phyloP scores from a whole-genome alignment of 306 rosid genomes.

The Luffa aegyptiaca region DNA sequence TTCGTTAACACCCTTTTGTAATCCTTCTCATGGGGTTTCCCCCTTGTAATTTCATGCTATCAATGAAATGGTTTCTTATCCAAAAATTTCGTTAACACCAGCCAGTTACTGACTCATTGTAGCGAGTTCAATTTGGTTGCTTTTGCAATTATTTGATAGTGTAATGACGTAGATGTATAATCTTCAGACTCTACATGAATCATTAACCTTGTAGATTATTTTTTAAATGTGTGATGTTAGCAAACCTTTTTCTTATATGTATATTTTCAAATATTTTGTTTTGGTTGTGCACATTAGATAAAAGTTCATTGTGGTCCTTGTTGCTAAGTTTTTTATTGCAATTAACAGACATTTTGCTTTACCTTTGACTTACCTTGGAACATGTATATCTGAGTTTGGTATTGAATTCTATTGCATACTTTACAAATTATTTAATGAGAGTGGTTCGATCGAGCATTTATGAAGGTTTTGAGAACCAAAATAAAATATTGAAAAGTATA shows the following conservation, averaged over 20 bases:
- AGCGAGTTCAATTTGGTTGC: neutral
- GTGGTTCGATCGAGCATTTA: too few species aligned
- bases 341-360: neutral
- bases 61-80: too few species aligned
- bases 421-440: too few species aligned
- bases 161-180: neutral
- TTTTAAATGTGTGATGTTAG: neutral
- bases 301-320: neutral
- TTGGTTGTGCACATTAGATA: neutral
- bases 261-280: neutral
- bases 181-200: neutral
- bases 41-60: too few species aligned
- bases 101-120: neutral
- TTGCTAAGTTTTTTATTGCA: neutral
- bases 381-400: too few species aligned
- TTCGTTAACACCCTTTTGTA: neutral
- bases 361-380: neutral
- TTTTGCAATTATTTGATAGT: neutral
- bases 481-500: too few species aligned
- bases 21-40: too few species aligned
- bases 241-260: neutral
- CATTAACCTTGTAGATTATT: neutral
- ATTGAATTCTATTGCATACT: too few species aligned
- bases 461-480: too few species aligned
- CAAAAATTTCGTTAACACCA: neutral